phyloP scores from a whole-genome alignment of 768 basidiomycete genomes.

The Dendrothele bispora region DNA sequence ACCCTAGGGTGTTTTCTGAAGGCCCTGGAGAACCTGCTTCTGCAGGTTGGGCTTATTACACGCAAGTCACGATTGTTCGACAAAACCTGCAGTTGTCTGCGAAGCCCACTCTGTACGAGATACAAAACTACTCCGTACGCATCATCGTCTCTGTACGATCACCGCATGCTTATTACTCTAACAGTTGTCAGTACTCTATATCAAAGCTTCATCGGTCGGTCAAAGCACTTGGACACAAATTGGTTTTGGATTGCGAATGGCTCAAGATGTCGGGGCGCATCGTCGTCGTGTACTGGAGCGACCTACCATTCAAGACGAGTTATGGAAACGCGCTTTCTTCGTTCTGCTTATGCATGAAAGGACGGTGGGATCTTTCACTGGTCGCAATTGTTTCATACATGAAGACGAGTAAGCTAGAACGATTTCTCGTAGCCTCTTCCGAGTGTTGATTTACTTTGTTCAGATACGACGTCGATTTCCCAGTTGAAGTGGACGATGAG shows the following conservation, averaged over 20 bases:
- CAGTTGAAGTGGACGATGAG: constrained; percentile 64
- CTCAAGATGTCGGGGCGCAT: constrained; percentile 79
- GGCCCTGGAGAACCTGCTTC: constrained; percentile 40
- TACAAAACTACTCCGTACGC: constrained; percentile 68
- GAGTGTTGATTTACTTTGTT: constrained; percentile 2
- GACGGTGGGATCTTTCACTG: constrained; percentile 47
- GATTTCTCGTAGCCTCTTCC: neutral
- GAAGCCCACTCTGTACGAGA: constrained; percentile 64
- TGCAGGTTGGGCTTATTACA: constrained; percentile 66
- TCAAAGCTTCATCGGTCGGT: constrained; percentile 46
- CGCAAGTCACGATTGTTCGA: constrained; percentile 63
- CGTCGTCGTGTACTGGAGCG: constrained; percentile 31
- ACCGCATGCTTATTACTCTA: constrained; percentile 1
- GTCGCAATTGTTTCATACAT: constrained; percentile 70
- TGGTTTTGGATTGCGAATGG: constrained; percentile 60
- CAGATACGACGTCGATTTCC: constrained; percentile 73
- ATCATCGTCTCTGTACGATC: constrained; percentile 13
- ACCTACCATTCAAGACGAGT: constrained; percentile 60
- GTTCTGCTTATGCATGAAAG: constrained; percentile 41
- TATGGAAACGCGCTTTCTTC: constrained; percentile 76
- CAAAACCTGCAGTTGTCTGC: constrained; percentile 51
- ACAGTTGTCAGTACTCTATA: constrained; percentile 49
- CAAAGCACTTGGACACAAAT: constrained; percentile 64
- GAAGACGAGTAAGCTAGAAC: constrained; percentile 64
- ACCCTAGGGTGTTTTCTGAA: constrained; percentile 57